Evolutionary conservation across 495 filamentous ascomycete genomes (phyloP).

Genomic region (Oleoguttula mirabilis): DNA sequence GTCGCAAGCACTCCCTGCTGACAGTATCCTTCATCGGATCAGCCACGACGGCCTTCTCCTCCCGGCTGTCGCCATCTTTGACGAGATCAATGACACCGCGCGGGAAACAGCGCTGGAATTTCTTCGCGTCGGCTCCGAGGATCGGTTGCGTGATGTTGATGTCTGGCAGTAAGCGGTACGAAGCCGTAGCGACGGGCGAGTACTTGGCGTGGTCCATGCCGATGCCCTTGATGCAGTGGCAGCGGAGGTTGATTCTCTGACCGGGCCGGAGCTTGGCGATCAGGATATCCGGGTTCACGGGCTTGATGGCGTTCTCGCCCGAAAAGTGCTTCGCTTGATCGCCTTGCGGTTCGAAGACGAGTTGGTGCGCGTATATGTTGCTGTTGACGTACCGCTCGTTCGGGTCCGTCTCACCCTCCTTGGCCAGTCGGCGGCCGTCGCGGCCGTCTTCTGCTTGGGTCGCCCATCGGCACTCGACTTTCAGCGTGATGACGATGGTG

Average conservation of each 20-base stretch:
- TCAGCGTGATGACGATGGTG: constrained; percentile 59
- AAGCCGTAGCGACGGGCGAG: constrained; percentile 88
- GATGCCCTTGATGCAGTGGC: constrained; percentile 87
- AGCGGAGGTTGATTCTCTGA: constrained; percentile 67
- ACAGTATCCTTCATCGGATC: constrained; percentile 85
- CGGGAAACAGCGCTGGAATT: constrained; percentile 86
- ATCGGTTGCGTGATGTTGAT: constrained; percentile 77
- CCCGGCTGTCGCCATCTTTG: constrained; percentile 49
- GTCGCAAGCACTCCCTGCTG: constrained; percentile 78
- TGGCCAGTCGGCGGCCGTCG: constrained; percentile 40
- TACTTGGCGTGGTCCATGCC: constrained; percentile 96
- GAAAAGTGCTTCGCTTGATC: constrained; percentile 56
- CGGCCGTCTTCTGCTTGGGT: constrained; percentile 20
- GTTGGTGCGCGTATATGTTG: constrained; percentile 74
- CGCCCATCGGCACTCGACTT: constrained; percentile 67
- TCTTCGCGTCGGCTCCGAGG: constrained; percentile 69
- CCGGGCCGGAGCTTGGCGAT: constrained; percentile 89
- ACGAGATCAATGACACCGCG: constrained; percentile 75
- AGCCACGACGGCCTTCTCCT: constrained; percentile 74
- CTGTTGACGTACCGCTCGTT: constrained; percentile 70
- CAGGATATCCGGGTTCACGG: constrained; percentile 84
- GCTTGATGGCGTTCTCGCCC: constrained; percentile 43
- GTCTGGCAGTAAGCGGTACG: constrained; percentile 77
- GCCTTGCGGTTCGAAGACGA: constrained; percentile 62
- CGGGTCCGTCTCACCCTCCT: constrained; percentile 59